A percentile compares a stretch with the other conserved stretches of the same genome.
These are phyloP conservation scores for Nicotiana noctiflora DNA, from an alignment of 257 asterid genomes.

Conservation along the genomic window DNA sequence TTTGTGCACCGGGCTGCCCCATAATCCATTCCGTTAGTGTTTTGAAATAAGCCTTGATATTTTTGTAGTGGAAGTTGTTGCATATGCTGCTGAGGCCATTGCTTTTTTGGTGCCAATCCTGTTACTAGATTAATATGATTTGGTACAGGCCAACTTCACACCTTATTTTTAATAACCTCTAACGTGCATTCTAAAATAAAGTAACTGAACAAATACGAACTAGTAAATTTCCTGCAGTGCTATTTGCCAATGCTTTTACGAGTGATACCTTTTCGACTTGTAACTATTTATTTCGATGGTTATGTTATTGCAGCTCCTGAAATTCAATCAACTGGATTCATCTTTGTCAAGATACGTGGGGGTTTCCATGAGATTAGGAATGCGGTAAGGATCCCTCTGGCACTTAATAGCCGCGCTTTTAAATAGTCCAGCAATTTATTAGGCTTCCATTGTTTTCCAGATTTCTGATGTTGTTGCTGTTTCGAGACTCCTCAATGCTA, in stretches of 20 bases:
- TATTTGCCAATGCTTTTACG: background rate
- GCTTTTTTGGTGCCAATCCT: background rate
- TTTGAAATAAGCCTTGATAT: background rate
- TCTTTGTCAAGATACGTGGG: conserved; percentile 85
- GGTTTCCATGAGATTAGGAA: conserved; percentile 96
- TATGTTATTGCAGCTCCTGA: conserved; percentile 53
- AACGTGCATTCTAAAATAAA: background rate
- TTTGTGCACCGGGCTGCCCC: too few species aligned
- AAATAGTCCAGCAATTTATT: background rate
- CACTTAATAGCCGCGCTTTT: background rate
- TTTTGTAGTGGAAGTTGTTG: background rate
- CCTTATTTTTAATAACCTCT: background rate
- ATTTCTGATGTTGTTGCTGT: conserved; percentile 88
- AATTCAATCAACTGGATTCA: conserved; percentile 46
- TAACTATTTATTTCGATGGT: background rate
- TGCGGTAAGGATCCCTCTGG: conserved; percentile 48
- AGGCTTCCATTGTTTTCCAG: conserved; percentile 28
- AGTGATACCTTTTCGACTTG: background rate
- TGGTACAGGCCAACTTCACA: background rate
- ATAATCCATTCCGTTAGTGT: background rate
- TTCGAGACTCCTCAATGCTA: conserved; percentile 88
- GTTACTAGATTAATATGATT: background rate
- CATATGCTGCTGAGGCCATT: background rate
- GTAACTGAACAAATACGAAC: background rate
- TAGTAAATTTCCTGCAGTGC: background rate